Evolutionary conservation across 139 green algal species (phyloP), one percentile per base, ranked within the genome.

Genomic region (Chlorella ohadii): DNA sequence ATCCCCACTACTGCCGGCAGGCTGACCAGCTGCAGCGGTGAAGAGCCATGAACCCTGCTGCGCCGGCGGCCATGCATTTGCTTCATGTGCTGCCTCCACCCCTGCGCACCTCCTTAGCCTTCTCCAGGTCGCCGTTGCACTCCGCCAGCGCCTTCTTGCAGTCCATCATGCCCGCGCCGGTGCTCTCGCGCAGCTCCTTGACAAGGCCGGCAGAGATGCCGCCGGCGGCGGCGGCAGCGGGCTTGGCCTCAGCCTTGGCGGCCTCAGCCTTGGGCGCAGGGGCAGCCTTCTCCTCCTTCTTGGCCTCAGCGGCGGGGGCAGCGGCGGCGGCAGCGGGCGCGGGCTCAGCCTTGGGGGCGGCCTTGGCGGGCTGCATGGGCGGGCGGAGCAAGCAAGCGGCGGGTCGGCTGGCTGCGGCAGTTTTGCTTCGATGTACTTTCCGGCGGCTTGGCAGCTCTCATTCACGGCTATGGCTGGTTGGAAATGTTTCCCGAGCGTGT

Each of bases 81-180:
- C n/a, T n/a, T n/a, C n/a, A n/a, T n/a, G 28, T 15, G n/a, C 64
- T 20, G n/a, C 66, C 33, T 44, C 16, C 66, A 2, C 51, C 0
- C 17, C 41, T 51, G 25, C 79, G 47, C 88, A 94, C 91, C 91
- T 98, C 95, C 16, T 84, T 88, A 28, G 97, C 96, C 65, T 89
- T 84, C 38, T 98, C 92, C 6, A 96, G 73, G 88, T 99, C 94
- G 5, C 95, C 95, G 15, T 74, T 76, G 85, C 86, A 93, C 90
- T 99, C 94, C 0, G 79, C 76, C 72, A 99, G 92, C 28, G 97
- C 97, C 90, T 98, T 98, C 93, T 99, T 99, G 97, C 96, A 99
- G 88, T 98, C 97, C 97, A 99, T 99, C 97, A 99, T 99, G 89
- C 97, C 97, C 0, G 96, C 93, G 47, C 95, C 94, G 17, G 83